phyloP scores from a whole-genome alignment of 176 grass and related monocot genomes.

The Oryza meridionalis region DNA sequence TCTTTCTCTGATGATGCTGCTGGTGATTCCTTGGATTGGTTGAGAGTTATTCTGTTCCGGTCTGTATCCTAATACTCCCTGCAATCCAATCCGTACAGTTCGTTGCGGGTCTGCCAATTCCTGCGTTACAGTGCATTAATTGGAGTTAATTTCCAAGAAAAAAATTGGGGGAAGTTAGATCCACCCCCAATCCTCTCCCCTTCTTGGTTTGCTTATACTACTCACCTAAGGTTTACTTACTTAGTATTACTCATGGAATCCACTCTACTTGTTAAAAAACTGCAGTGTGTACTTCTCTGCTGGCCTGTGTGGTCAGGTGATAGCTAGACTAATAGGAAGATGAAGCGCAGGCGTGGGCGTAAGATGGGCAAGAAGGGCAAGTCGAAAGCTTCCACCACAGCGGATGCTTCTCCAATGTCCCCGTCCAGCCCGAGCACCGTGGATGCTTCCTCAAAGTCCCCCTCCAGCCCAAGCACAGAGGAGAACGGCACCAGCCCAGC shows the following conservation, averaged over 20 bases:
- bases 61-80: neutral
- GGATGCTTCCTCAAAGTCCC: conserved; percentile 31
- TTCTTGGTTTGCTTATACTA: neutral
- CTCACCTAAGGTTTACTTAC: neutral
- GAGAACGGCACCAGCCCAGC: conserved; percentile 6
- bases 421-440: conserved; percentile 39
- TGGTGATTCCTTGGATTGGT: too few species aligned
- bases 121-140: neutral
- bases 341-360: conserved; percentile 63
- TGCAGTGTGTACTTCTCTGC: neutral
- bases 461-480: conserved; percentile 43
- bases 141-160: neutral
- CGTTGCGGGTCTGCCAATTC: neutral
- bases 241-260: neutral
- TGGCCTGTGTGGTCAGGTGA: neutral
- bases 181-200: neutral
- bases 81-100: neutral
- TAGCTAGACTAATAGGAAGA: neutral
- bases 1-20: too few species aligned
- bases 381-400: neutral
- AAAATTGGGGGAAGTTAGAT: neutral
- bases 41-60: too few species aligned
- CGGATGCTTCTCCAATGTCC: conserved; percentile 21
- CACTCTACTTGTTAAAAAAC: neutral
- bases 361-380: conserved; percentile 38